Base-by-base conservation (phyloP, 169 alveolate genomes). In the Plasmodium gonderi region DNA sequence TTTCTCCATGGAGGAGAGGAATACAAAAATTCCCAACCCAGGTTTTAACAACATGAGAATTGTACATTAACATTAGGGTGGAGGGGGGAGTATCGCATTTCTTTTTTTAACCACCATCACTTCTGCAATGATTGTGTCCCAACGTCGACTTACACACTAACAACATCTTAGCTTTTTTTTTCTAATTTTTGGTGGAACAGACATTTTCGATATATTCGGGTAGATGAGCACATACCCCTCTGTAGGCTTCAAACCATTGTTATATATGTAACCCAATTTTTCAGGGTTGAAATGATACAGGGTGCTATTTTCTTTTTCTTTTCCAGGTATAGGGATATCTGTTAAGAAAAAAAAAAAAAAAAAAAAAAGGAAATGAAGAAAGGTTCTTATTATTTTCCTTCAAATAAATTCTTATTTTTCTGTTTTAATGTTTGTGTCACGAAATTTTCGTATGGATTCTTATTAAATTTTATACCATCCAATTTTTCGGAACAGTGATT, bases 181-280 rank as follows among this genome's bases (percentile, higher is more conserved):
- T 74, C 11, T 65, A 40, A 81, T 68, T 81, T 67, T 68, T 33
- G 91, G 91, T 9, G 91, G 82, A 4, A 68, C 40, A 9, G 91
- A 68, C 20, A 54, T 68, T 8, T 68, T 14, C 3, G 91, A 68
- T 38, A 44, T 36, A 38, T 81, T 78, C 12, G 91, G 91, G 38
- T 81, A 81, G 20, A 81, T 81, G 36, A 81, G 51, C 75, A 81
- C 20, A 26, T 81, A 81, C 12, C 91, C 91, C 36, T 81, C 82
- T 23, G 91, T 31, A 1, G 91, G 91, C 11, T 81, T 81, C 54
- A 81, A 81, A 6, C 91, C 91, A n/a, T 81, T 81, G 20, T 81
- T 81, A 36, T 42, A 47, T 42, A n/a, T 68, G 40, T 81, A 81
- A 9, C 91, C 81, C 1, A 81, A 38, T 11, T 81, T 68, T 68